These are phyloP conservation scores for Phytophthora capsici DNA, from an alignment of 352 stramenopile species.

Conservation along the genomic window DNA sequence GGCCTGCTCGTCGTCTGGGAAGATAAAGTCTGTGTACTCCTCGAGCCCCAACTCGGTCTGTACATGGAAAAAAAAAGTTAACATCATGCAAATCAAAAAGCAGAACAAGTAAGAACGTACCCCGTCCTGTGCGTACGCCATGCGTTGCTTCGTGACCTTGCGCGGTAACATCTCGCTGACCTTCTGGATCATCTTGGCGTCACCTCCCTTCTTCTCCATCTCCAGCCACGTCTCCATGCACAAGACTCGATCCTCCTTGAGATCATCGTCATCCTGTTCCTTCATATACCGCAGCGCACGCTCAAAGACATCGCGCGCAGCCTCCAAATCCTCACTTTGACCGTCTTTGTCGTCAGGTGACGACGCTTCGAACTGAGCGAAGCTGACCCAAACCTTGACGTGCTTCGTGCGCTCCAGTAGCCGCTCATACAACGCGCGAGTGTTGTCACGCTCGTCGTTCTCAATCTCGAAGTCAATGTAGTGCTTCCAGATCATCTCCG, in stretches of 20 bases:
- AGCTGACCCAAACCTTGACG: slow-evolving; percentile 97
- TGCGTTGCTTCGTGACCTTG: slow-evolving; percentile 97
- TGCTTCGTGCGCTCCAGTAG: slow-evolving; percentile 97
- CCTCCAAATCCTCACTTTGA: slow-evolving; percentile 55
- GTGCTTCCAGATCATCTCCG: slow-evolving; percentile 98
- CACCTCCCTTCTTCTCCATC: slow-evolving; percentile 88
- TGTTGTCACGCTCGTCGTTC: slow-evolving; percentile 83
- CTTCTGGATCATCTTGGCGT: slow-evolving; percentile 78
- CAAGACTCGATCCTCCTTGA: slow-evolving; percentile 96
- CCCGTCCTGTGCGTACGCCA: slow-evolving; percentile 92
- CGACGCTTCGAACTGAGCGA: slow-evolving; percentile 88
- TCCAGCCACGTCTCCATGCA: slow-evolving; percentile 97
- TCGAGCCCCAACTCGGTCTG: slow-evolving; percentile 93
- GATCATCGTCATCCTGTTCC: slow-evolving; percentile 66
- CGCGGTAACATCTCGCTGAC: slow-evolving; percentile 94
- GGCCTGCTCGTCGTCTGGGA: slow-evolving; percentile 97
- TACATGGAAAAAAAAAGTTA: slow-evolving; percentile 19
- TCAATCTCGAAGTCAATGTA: slow-evolving; percentile 99
- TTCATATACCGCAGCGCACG: slow-evolving; percentile 94
- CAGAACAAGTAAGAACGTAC: slow-evolving; percentile 44
- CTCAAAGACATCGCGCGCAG: slow-evolving; percentile 90
- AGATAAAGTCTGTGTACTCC: slow-evolving; percentile 99
- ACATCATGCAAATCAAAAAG: slow-evolving; percentile 7
- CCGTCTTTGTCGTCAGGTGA: slow-evolving; percentile 25
- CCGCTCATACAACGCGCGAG: slow-evolving; percentile 94